These are phyloP conservation scores for Pleurotus platypus DNA, from an alignment of 768 basidiomycete genomes.

Conservation along the genomic window DNA sequence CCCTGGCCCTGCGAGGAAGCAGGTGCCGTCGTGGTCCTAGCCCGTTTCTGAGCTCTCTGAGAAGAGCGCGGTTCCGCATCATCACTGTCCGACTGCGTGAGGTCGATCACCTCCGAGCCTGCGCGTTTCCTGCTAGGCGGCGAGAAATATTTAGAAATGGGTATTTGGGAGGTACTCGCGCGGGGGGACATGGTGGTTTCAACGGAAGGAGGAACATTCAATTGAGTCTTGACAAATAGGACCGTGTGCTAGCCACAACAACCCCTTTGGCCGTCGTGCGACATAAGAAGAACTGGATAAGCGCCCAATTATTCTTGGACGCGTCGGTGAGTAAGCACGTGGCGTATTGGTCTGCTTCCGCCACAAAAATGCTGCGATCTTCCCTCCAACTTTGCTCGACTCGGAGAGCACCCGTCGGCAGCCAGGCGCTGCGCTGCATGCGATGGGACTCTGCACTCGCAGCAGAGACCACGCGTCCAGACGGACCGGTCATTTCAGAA, in stretches of 20 bases:
- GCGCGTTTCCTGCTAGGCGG: constrained; percentile 13
- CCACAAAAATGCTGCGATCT: background rate
- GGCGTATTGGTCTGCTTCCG: background rate
- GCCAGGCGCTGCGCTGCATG: background rate
- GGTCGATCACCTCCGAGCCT: background rate
- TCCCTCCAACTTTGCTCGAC: background rate
- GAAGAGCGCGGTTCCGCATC: background rate
- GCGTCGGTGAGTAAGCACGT: background rate
- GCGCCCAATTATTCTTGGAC: background rate
- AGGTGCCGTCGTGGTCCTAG: background rate
- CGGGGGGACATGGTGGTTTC: too few species aligned
- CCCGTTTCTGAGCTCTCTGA: background rate
- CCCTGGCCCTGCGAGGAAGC: background rate
- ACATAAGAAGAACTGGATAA: background rate
- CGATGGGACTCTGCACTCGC: constrained; percentile 24
- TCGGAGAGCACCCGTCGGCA: background rate
- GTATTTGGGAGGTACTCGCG: constrained; percentile 22
- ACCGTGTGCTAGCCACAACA: background rate
- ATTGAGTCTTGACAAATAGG: background rate
- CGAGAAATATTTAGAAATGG: constrained; percentile 41
- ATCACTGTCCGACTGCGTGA: background rate
- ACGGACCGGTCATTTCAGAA: constrained; percentile 49
- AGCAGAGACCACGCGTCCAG: constrained; percentile 17
- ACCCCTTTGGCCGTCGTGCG: background rate
- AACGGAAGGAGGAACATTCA: too few species aligned